Percentiles rank a stretch among this genome's conserved stretches.
phyloP scores from a whole-genome alignment of 345 rosid genomes.

The Hibiscus trionum region DNA sequence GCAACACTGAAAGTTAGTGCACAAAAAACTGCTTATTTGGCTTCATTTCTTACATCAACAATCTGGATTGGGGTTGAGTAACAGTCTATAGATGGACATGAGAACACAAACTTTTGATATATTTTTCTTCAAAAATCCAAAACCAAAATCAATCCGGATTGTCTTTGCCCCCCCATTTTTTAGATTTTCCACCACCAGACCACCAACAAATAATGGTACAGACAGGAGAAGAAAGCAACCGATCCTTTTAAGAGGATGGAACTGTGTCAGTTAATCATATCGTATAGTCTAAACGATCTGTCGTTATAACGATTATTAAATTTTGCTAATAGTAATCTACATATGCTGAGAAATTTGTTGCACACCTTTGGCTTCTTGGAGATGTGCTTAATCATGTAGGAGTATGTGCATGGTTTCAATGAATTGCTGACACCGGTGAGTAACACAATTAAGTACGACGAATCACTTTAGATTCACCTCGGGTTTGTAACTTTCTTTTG shows the following conservation, averaged over 20 bases:
- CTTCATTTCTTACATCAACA: too few relatives aligned
- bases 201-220: slow-evolving; percentile 50
- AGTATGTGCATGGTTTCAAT: not conserved
- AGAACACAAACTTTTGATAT: slow-evolving; percentile 24
- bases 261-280: too few relatives aligned
- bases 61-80: not conserved
- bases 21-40: too few relatives aligned
- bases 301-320: too few relatives aligned
- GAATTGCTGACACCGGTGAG: not conserved
- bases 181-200: slow-evolving; percentile 38
- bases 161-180: slow-evolving; percentile 60
- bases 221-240: too few relatives aligned
- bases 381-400: too few relatives aligned
- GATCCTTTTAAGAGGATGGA: too few relatives aligned
- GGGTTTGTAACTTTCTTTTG: not conserved
- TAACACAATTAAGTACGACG: not conserved
- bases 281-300: too few relatives aligned
- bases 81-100: too few relatives aligned
- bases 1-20: not conserved
- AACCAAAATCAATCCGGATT: slow-evolving; percentile 58
- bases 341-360: too few relatives aligned
- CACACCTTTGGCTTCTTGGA: too few relatives aligned
- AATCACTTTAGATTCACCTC: not conserved
- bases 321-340: too few relatives aligned
- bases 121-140: slow-evolving; percentile 46